Conservation (phyloP, 2,329 filamentous ascomycete species). For the Aspergillus oerlinghausenensis region DNA sequence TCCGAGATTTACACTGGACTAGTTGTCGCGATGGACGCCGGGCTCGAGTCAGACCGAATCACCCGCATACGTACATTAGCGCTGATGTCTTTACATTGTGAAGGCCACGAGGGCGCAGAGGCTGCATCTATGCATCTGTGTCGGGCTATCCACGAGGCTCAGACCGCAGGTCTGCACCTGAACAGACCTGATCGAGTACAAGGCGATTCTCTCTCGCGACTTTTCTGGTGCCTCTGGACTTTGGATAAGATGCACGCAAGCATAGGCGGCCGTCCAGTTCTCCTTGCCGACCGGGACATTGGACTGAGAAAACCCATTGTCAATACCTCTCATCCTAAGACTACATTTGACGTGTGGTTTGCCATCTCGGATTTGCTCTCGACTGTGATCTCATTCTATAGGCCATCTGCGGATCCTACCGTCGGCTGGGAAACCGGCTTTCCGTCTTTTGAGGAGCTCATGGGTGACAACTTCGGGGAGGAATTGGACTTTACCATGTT, state of each 20-base stretch:
- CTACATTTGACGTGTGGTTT: conserved; percentile 36
- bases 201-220: conserved; percentile 24
- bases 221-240: conserved; percentile 41
- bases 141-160: conserved; percentile 39
- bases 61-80: conserved; percentile 36
- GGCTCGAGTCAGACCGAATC: conserved; percentile 33
- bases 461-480: conserved; percentile 20
- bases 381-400: conserved; percentile 37
- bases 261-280: conserved; percentile 36
- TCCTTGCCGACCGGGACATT: conserved; percentile 38
- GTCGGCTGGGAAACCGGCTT: conserved; percentile 38
- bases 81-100: conserved; percentile 39
- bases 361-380: conserved; percentile 35
- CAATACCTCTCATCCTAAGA: conserved; percentile 9
- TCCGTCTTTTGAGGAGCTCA: conserved; percentile 34
- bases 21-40: conserved; percentile 34
- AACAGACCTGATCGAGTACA: conserved; percentile 29
- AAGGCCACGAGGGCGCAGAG: conserved; percentile 38
- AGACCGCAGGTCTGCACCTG: conserved; percentile 37
- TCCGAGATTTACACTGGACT: conserved; percentile 35
- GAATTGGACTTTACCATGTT: conserved; percentile 28
- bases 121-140: conserved; percentile 37
- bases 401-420: conserved; percentile 29
- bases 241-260: conserved; percentile 41
- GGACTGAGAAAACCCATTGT: conserved; percentile 29